Conservation (phyloP, 805 yeast genomes). For the Zygoascus biomembranicola region DNA sequence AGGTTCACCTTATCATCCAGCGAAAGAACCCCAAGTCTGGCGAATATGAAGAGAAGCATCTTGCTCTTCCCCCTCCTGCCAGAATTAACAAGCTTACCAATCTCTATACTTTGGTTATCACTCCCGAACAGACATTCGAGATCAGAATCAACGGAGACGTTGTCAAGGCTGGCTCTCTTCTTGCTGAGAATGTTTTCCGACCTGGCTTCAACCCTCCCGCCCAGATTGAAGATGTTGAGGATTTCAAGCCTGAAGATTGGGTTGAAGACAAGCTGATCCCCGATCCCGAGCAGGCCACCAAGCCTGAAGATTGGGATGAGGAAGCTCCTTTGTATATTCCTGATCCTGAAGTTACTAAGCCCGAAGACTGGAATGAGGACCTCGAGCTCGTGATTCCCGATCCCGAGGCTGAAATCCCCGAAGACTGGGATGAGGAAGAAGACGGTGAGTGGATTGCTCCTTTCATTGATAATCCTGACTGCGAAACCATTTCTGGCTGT, state of each 20-base stretch:
- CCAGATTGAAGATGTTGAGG: constrained; percentile 49
- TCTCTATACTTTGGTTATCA: constrained; percentile 69
- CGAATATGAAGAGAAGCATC: constrained; percentile 59
- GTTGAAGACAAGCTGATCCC: constrained; percentile 58
- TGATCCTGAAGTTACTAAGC: constrained; percentile 61
- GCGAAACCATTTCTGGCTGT: constrained; percentile 51
- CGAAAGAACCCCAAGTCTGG: constrained; percentile 49
- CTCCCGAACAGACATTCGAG: constrained; percentile 61
- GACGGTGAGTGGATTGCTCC: constrained; percentile 84
- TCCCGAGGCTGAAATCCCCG: constrained; percentile 60
- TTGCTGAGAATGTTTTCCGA: constrained; percentile 45
- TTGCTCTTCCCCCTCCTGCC: constrained; percentile 60
- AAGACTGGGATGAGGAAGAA: constrained; percentile 81
- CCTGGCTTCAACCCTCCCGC: constrained; percentile 65
- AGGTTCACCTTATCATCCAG: constrained; percentile 66
- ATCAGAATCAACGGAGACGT: constrained; percentile 75
- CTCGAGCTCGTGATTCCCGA: constrained; percentile 52
- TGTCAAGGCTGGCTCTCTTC: constrained; percentile 59
- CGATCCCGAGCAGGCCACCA: constrained; percentile 54
- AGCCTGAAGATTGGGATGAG: constrained; percentile 86
- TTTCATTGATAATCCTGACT: constrained; percentile 61
- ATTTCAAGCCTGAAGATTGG: constrained; percentile 73
- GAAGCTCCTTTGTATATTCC: constrained; percentile 52
- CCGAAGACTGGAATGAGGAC: constrained; percentile 73
- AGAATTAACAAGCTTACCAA: constrained; percentile 44